Conservation (phyloP, 345 rosid species). For the Eutrema yunnanense region DNA sequence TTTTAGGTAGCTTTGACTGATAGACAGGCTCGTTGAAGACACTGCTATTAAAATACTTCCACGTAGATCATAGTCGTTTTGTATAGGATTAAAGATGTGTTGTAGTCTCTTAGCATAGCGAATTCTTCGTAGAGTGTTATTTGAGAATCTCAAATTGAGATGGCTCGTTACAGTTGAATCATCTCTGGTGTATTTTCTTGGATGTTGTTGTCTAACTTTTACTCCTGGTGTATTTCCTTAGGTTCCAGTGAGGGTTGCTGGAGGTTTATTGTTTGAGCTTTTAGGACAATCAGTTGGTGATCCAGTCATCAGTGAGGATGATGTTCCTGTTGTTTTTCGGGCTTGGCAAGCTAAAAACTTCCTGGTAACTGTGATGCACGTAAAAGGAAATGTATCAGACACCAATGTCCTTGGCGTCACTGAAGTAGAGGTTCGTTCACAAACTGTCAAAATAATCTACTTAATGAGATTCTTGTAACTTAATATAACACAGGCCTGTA, state of each 20-base stretch:
- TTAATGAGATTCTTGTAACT: background rate
- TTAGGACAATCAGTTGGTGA: conserved; percentile 97
- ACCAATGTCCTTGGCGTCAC: conserved; percentile 69
- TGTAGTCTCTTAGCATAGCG: background rate
- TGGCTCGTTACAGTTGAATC: background rate
- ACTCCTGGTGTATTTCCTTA: background rate
- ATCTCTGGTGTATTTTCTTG: background rate
- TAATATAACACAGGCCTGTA: background rate
- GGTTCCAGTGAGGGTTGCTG: conserved; percentile 97
- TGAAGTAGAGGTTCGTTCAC: conserved; percentile 78
- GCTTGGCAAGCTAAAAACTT: conserved; percentile 98
- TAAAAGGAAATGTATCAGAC: conserved; percentile 57
- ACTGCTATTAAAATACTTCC: background rate
- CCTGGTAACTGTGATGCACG: conserved; percentile 71
- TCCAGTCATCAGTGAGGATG: conserved; percentile 86
- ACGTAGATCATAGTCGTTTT: background rate
- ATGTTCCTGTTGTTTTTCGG: conserved; percentile 82
- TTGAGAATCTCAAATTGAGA: background rate
- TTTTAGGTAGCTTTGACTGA: background rate
- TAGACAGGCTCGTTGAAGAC: background rate
- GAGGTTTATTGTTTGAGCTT: conserved; percentile 94
- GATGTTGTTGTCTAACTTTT: background rate
- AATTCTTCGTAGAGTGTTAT: background rate
- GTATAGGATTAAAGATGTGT: background rate
- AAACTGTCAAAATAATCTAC: background rate